Evolutionary conservation across 305 asterid genomes (phyloP).

Genomic region (Fraxinus ornus): DNA sequence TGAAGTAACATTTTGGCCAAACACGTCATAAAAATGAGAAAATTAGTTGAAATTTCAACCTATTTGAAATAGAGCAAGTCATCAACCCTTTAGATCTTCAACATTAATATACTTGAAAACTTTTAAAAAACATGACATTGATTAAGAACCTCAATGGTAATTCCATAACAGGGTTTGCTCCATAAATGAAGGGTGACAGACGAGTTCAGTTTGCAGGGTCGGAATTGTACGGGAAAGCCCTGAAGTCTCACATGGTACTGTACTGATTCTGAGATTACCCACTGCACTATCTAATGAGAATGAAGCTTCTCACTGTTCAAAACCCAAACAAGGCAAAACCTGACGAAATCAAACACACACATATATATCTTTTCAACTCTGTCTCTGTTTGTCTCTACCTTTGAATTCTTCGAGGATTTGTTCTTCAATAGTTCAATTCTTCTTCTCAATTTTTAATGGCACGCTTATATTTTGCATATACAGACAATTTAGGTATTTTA

Average conservation of each 20-base stretch:
- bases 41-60: background rate
- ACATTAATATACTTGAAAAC: background rate
- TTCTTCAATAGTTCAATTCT: background rate
- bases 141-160: background rate
- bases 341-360: background rate
- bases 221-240: background rate
- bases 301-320: slow-evolving; percentile 4
- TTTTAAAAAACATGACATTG: background rate
- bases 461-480: too few relatives aligned
- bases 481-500: background rate
- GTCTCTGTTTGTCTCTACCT: background rate
- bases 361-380: background rate
- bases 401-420: background rate
- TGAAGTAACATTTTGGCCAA: too few relatives aligned
- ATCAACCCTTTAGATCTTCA: background rate
- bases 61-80: background rate
- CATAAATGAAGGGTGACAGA: background rate
- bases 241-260: background rate
- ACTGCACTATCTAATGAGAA: background rate
- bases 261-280: background rate
- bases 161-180: background rate
- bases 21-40: background rate
- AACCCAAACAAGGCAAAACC: background rate
- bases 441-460: background rate
- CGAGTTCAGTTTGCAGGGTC: background rate